Conservation (phyloP, 2,329 filamentous ascomycete genomes). For the Pezicula neosporulosa region DNA sequence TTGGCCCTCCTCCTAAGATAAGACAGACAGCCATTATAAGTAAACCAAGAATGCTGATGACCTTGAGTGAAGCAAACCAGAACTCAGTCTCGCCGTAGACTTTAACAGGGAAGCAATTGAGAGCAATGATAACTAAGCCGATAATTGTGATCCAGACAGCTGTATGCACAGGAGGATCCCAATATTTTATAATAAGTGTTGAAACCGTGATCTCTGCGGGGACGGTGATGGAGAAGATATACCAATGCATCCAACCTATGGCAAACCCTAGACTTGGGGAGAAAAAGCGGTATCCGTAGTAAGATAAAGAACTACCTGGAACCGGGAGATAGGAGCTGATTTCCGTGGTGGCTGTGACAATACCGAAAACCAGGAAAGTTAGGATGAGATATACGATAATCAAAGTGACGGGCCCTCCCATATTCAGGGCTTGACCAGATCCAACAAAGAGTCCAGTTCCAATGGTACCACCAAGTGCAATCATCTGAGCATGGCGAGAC, state of each 20-base stretch:
- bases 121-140: constrained; percentile 31
- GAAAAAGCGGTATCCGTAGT: constrained; percentile 43
- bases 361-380: constrained; percentile 38
- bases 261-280: constrained; percentile 41
- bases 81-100: constrained; percentile 62
- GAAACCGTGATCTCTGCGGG: constrained; percentile 36
- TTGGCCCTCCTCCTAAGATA: constrained; percentile 30
- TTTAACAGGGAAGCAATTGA: constrained; percentile 45
- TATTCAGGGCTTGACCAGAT: constrained; percentile 39
- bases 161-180: constrained; percentile 36
- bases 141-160: constrained; percentile 38
- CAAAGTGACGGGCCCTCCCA: constrained; percentile 40
- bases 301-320: constrained; percentile 43
- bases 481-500: constrained; percentile 26
- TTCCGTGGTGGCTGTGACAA: constrained; percentile 50
- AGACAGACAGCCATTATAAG: constrained; percentile 10
- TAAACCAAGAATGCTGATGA: constrained; percentile 26
- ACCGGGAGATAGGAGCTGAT: constrained; percentile 61
- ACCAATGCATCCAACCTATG: constrained; percentile 34
- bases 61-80: constrained; percentile 29
- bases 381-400: constrained; percentile 42
- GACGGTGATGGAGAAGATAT: constrained; percentile 28
- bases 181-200: constrained; percentile 40
- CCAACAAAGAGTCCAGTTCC: constrained; percentile 37
- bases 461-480: constrained; percentile 37